Base-by-base conservation (phyloP, 306 rosid genomes). In the Calophaca sinica region DNA sequence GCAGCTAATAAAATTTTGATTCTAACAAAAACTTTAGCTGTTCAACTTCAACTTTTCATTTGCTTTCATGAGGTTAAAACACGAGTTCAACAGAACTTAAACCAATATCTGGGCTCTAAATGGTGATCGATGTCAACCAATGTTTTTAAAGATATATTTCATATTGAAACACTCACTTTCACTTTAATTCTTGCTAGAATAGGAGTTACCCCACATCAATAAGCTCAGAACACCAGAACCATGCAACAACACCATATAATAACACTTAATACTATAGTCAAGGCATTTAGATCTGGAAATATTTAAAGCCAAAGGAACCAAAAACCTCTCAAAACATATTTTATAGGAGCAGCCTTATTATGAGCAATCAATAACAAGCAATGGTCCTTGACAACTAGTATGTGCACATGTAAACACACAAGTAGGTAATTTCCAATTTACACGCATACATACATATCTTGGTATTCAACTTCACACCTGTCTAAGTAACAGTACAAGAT, bases 261-360 rank as follows among this genome's bases (percentile, higher is more conserved):
- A 36, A 62, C 20, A 55, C 28, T 65, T 49, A 28, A 13, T 9
- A 69, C 29, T 11, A 20, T 20, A 28, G 60, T 55, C 70, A 41
- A 68, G 50, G 66, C 10, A 59, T 36, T 55, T 38, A 54, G 76
- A 53, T 76, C 14, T 55, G 32, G 63, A 48, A 74, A 62, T 41
- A 63, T 31, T 66, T 77, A 13, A 52, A 35, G 20, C 54, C 60
- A 66, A 44, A 48, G 39, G 61, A 70, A 29, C 57, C 35, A 28
- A 31, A 80, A 65, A 38, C 42, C 7, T 15, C 71, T 10, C 35
- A 65, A 69, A 41, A 33, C 41, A 76, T 41, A 72, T 48, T 80
- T 5, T 61, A 45, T n/a, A 59, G 8, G 9, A 70, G 79, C 49
- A 84, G 75, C 69, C 68, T 35, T 55, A 58, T 32, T 51, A 52